phyloP scores from a whole-genome alignment of 1,284 basidiomycete genomes.

The Athelia psychrophila region DNA sequence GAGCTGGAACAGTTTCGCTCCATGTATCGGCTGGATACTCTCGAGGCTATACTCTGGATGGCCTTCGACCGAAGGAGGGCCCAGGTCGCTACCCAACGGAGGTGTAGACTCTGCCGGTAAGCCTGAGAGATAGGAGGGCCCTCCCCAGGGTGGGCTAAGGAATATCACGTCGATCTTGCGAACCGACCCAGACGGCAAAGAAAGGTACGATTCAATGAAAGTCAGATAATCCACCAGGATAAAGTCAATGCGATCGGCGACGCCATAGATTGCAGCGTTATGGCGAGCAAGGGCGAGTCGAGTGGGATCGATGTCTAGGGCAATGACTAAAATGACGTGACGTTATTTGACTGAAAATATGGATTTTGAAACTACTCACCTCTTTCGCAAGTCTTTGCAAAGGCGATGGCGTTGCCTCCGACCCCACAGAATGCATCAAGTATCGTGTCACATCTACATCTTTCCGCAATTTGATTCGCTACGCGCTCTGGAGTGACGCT shows the following conservation, averaged over 20 bases:
- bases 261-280: conserved; percentile 92
- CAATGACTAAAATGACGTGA: conserved; percentile 67
- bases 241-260: conserved; percentile 92
- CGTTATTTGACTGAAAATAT: neutral
- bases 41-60: conserved; percentile 69
- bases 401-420: conserved; percentile 96
- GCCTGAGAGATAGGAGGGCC: conserved; percentile 65
- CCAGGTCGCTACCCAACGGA: conserved; percentile 7
- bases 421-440: conserved; percentile 97
- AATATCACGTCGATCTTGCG: conserved; percentile 83
- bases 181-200: conserved; percentile 19
- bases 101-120: conserved; percentile 13
- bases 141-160: conserved; percentile 93
- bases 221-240: conserved; percentile 84
- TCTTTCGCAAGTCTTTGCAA: conserved; percentile 91
- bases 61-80: conserved; percentile 11
- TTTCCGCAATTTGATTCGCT: conserved; percentile 87
- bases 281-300: conserved; percentile 86
- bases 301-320: conserved; percentile 83
- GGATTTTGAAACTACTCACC: conserved; percentile 44
- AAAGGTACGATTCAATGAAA: conserved; percentile 65
- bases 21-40: conserved; percentile 77
- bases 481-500: conserved; percentile 94
- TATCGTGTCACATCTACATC: conserved; percentile 82
- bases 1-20: conserved; percentile 76